A percentile compares a stretch with the other conserved stretches of the same genome.
phyloP scores from a whole-genome alignment of 176 grass and related monocot genomes.

The Oryza glumipatula region DNA sequence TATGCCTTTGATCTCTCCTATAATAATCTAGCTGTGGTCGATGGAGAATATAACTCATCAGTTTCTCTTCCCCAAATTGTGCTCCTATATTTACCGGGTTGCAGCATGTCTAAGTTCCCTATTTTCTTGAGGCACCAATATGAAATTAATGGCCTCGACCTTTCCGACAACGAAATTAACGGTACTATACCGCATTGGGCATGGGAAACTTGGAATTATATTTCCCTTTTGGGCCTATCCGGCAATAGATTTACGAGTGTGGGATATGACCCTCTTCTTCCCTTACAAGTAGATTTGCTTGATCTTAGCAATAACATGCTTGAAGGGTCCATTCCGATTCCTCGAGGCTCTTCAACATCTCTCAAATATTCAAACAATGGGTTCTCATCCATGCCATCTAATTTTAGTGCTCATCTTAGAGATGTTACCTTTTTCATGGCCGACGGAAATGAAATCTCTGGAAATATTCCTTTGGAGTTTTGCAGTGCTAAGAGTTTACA shows the following conservation, averaged over 20 bases:
- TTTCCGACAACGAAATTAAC: constrained; percentile 44
- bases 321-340: neutral
- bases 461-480: neutral
- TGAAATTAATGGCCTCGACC: constrained; percentile 36
- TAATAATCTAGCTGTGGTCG: constrained; percentile 38
- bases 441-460: constrained; percentile 15
- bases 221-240: constrained; percentile 26
- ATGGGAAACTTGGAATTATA: constrained; percentile 10
- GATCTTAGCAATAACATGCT: constrained; percentile 5
- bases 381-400: constrained; percentile 1
- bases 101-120: constrained; percentile 50
- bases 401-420: constrained; percentile 44
- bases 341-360: neutral
- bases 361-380: neutral
- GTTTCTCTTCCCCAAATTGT: constrained; percentile 16
- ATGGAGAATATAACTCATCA: constrained; percentile 31
- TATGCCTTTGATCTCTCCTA: constrained; percentile 44
- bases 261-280: constrained; percentile 15
- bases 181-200: constrained; percentile 48
- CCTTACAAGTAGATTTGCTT: neutral
- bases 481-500: neutral
- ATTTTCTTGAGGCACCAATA: constrained; percentile 43
- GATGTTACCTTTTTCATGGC: neutral
- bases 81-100: constrained; percentile 33
- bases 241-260: constrained; percentile 47